Percentiles rank a stretch among this genome's conserved stretches.
Evolutionary conservation across 176 grass and related monocot genomes (phyloP).

Genomic region (Zizania latifolia): DNA sequence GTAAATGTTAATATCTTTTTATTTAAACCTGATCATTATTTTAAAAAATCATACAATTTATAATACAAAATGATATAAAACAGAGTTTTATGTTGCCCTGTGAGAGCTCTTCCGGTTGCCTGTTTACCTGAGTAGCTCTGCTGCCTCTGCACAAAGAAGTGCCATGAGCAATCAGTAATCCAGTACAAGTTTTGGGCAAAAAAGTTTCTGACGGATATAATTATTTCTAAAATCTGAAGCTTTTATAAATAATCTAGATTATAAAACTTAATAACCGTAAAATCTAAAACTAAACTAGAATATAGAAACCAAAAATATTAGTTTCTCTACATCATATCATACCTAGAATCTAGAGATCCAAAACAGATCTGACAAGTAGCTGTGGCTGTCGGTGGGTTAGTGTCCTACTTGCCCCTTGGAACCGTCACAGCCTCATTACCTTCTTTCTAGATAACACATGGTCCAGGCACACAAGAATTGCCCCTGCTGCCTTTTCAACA

Average conservation of each 20-base stretch:
- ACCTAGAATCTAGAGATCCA: no score
- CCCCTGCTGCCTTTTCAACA: neutral
- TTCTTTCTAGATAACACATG: constrained; percentile 14
- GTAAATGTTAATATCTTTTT: no score
- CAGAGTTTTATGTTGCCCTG: neutral
- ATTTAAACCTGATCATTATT: no score
- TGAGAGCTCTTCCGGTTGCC: neutral
- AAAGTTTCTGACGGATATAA: no score
- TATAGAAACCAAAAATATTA: no score
- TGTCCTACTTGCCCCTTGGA: constrained; percentile 27
- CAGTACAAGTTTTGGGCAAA: neutral
- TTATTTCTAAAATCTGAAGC: no score
- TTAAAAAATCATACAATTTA: no score
- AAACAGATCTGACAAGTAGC: neutral
- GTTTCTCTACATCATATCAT: no score
- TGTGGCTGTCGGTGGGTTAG: constrained; percentile 6
- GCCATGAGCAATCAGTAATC: constrained; percentile 25
- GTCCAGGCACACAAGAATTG: constrained; percentile 7
- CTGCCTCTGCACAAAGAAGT: constrained; percentile 2
- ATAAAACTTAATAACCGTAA: no score
- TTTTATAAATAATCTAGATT: no score
- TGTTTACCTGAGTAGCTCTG: neutral
- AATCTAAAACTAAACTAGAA: no score
- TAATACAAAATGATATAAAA: no score
- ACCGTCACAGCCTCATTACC: constrained; percentile 12